Evolutionary conservation across 208 protist genomes (phyloP), one percentile per base, ranked within the genome.

Genomic region (Acanthamoeba castellanii): DNA sequence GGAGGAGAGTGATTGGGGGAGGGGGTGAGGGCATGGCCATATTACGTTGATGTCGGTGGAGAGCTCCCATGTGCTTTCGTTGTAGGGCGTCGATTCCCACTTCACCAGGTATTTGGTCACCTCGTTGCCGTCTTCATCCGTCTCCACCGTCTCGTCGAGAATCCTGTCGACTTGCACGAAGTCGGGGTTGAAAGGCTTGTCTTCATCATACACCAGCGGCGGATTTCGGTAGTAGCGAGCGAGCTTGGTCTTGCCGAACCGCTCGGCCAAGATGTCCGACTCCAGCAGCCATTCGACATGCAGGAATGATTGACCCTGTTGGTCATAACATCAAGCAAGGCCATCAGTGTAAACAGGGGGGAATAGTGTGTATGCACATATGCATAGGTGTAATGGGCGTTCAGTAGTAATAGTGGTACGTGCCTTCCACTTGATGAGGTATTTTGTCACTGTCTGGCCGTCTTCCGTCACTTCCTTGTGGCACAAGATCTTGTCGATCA

Each of bases 1-100:
- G 50, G 14, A 2, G 18, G 52, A 59, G 52, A 59, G 52, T 7
- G 18, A 59, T 14, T 81, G 45, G 78, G 47, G 1, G 90, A 27
- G 13, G 30, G 0, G n/a, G 7, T 37, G 3, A 8, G 1, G 13
- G 27, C 55, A 57, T 88, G 45, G 14, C 9, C 11, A 64, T 3
- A 37, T 89, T 68, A 32, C 50, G 27, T 91, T 72, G 47, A 98
- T 84, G 81, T 97, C 96, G 18, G 94, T 27, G n/a, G 85, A 37
- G 37, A 61, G 68, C 74, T 98, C 97, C 97, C 97, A 98, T 20
- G 97, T 98, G 14, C 59, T 81, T 74, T 98, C 94, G n/a, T 57
- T 61, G 84, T 98, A 98, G 57, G 94, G 92, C 30, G 96, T 32
- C 2, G 78, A 92, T 45, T 95, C 95, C 97, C 97, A 98, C 72